Evolutionary conservation across 805 yeast species (phyloP), one percentile per base, ranked within the genome.

Genomic region (Kluyveromyces siamensis): DNA sequence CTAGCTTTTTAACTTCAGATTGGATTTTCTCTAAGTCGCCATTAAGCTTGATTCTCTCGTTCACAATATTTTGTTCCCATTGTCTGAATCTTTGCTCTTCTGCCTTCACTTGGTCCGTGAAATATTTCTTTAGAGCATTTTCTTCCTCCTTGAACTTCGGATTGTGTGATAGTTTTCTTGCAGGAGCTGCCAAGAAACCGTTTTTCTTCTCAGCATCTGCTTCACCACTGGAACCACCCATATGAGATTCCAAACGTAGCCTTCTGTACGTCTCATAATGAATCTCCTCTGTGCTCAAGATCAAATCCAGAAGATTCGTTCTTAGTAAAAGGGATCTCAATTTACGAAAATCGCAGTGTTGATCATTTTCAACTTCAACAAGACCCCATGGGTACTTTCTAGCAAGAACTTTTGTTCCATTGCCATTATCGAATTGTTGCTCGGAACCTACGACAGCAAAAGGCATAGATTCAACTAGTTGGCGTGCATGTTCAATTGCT

Each of bases 11-110:
- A 60, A 84, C 79, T 66, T 84, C 83, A 50, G 77, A 69, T 68
- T 89, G 96, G 70, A 90, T 80, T 58, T 85, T 88, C 60, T 91
- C 96, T 60, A 93, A 77, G 69, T 93, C 99, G 68, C 84, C 85
- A 71, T 93, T 93, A 65, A 93, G 77, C 67, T 96, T 80, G 69
- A 89, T 87, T 72, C 96, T 85, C 72, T 93, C 97, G 58, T 87
- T 88, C 57, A 89, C 93, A 58, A 93, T 87, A 65, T 93, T 91
- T 59, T 89, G 87, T 72, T 90, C 97, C 99, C 99, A 93, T 74
- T 91, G 96, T 74, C 95, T 87, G 70, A 93, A 93, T 65, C 99
- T 80, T 62, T 88, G 95, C 63, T 93, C 99, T 72, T 93, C 99
- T 44, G 86, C 86, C 72, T 91, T 90, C 52, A 93, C 87, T 73